Evolutionary conservation across 1,139 yeast genomes (phyloP), one percentile per base, ranked within the genome.

Genomic region (Williopsis jadinii): DNA sequence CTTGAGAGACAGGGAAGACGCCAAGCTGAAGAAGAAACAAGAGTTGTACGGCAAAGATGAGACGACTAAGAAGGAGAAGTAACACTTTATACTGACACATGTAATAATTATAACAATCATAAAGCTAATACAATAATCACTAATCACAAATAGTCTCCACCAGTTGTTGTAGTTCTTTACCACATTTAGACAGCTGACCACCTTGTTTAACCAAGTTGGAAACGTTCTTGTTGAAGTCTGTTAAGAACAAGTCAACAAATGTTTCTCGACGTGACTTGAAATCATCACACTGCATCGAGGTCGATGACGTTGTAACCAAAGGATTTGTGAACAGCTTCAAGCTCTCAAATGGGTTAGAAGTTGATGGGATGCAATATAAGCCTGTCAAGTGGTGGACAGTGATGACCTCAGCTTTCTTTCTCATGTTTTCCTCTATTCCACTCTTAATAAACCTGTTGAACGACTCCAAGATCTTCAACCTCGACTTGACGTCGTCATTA

Each of bases 181-280:
- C 82, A 38, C 69, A 70, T 47, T 80, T 73, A 3, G 88, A 92
- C 11, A 73, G 66, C 45, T 82, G 88, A 3, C 94, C 94, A 9
- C 88, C 90, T 53, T 85, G 95, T 52, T 77, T 79, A 9, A 75
- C 59, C 35, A 78, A 58, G 33, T 67, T 65, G 2, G 62, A 67
- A 28, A 84, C 65, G 36, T 86, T 85, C 39, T 67, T 67, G 24
- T 55, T 40, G 49, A 84, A 65, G 9, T 76, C 75, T 2, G 60
- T 60, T 40, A 64, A 54, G 54, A 78, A 80, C n/a, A 73, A 69
- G 41, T 76, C 81, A 30, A 68, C 56, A 48, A 82, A 61, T 1
- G 82, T 67, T 42, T 70, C 71, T 32, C 73, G 62, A 51, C 97
- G 70, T 2, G 88, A 81, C 12, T 68, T 70, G 30, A 72, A 61